Percentiles rank a stretch among this genome's conserved stretches.
Conservation (phyloP, 139 green algal genomes). For the Nannochloris sp. region DNA sequence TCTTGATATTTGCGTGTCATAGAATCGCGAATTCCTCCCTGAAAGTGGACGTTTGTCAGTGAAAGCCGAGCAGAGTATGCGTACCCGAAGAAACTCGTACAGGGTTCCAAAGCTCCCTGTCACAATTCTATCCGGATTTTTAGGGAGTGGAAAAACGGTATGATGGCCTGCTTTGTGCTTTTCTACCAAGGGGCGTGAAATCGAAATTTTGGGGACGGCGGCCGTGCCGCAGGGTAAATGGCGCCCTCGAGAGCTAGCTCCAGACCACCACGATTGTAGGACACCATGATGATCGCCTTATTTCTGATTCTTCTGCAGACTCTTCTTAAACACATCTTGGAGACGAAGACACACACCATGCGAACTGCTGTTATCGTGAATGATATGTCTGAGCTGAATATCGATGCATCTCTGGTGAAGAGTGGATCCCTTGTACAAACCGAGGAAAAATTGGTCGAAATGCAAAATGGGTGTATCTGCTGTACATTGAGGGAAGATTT, state of each 20-base stretch:
- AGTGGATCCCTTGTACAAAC: slow-evolving; percentile 19
- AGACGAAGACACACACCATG: slow-evolving; percentile 23
- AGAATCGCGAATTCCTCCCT: too few species aligned
- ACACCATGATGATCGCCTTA: neutral
- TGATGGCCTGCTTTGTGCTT: neutral
- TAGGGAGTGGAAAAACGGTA: slow-evolving; percentile 69
- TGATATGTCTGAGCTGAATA: slow-evolving; percentile 73
- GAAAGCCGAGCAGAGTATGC: too few species aligned
- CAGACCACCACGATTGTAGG: too few species aligned
- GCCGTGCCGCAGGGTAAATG: neutral
- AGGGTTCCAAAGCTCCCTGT: slow-evolving; percentile 36
- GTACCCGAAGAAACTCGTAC: too few species aligned
- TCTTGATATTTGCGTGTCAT: too few species aligned
- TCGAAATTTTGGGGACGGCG: neutral
- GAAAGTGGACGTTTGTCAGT: too few species aligned
- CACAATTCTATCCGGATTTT: slow-evolving; percentile 62
- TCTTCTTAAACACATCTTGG: slow-evolving; percentile 60
- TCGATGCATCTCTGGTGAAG: slow-evolving; percentile 65
- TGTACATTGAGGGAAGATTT: slow-evolving; percentile 71
- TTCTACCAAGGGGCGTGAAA: neutral
- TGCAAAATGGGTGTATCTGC: slow-evolving; percentile 79
- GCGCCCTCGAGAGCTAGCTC: neutral
- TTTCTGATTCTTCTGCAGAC: slow-evolving; percentile 26
- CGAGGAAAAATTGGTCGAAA: slow-evolving; percentile 42
- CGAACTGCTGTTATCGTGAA: slow-evolving; percentile 65